Base-by-base conservation (phyloP, 2,329 filamentous ascomycete species). In the Claviceps humidiphila region DNA sequence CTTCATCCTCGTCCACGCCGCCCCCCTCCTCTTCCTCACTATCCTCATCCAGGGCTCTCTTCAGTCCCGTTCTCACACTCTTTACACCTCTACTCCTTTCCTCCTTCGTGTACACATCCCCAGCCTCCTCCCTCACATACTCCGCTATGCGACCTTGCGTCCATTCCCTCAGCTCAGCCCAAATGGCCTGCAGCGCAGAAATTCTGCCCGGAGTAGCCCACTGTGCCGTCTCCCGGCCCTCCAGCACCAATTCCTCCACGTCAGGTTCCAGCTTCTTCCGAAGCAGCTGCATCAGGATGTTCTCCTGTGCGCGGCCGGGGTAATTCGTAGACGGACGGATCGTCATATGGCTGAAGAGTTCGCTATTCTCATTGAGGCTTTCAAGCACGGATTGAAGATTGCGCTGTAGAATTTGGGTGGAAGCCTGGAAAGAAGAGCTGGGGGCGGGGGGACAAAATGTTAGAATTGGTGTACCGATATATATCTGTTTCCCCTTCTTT, bases 261-360 rank as follows among this genome's bases (percentile, higher is more conserved):
- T 80, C 75, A 0, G 87, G 87, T 58, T 93, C 88, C 48, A 89
- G 76, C 64, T 93, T 93, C 68, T 93, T 94, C 41, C 88, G 83
- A 37, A 94, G 72, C 2, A 95, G 73, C 59, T 84, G 79, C 26
- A 78, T 74, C 1, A 91, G 74, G 4, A 87, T 74, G 48, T 66
- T 69, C 64, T 85, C 80, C 54, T 87, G 81, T 5, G 77, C 83
- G 59, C 77, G 82, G 40, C 80, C 84, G 4, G 81, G 89, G 67
- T 80, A 93, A 64, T 82, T 82, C 2, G 87, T 85, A 13, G 83
- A 81, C 0, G 89, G 89, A 63, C 87, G 88, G 22, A 87, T 78
- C 57, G 86, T 84, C 50, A 88, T 75, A 51, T 81, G 80, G 53
- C 75, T 76, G 56, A 94, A 81, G 46, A 89, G 76, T 43, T 83